Base-by-base conservation (phyloP, 2,329 filamentous ascomycete species). In the Ophiosphaerella herpotricha region DNA sequence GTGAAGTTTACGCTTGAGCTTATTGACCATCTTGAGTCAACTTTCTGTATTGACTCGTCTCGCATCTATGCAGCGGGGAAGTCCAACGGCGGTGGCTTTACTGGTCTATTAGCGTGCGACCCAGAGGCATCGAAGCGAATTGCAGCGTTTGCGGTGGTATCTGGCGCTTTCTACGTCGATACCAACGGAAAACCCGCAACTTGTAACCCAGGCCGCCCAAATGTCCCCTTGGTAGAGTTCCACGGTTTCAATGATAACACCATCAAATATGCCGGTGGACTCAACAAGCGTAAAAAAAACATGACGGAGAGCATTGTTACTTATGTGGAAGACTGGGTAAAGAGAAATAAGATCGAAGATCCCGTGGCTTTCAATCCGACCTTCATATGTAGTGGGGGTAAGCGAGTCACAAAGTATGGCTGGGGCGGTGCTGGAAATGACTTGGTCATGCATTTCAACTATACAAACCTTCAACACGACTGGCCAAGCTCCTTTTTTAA, bases 21-120 rank as follows among this genome's bases (percentile, higher is more conserved):
- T 14, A 61, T 79, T 26, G 58, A 66, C 12, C 57, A 76, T 26
- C 55, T 81, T 9, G 60, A 72, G 44, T 50, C 62, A 8, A 60
- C 61, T 4, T 78, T 77, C 60, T 82, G 79, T 61, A 72, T 82
- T 53, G 75, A 81, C 50, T 52, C 65, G 1, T 57, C 60, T 4
- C 74, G 73, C 7, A 67, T 82, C 37, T 82, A 80, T 52, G 74
- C 74, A 11, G 72, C 74, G 1, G 79, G 78, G 39, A 83, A 84
- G 57, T 83, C 75, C 57, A 83, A 84, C 40, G 82, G 81, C 5
- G 83, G 79, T 2, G 82, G 77, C 9, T 78, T 80, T 37, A 76
- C 79, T 21, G 75, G 74, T 18, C 58, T 75, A 1, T 72, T 82
- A 5, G 79, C 80, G 3, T 83, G 79, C 63, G 70, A 78, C 29